Base-by-base conservation (phyloP, 2,329 filamentous ascomycete species). In the Bipolaris oryzae region DNA sequence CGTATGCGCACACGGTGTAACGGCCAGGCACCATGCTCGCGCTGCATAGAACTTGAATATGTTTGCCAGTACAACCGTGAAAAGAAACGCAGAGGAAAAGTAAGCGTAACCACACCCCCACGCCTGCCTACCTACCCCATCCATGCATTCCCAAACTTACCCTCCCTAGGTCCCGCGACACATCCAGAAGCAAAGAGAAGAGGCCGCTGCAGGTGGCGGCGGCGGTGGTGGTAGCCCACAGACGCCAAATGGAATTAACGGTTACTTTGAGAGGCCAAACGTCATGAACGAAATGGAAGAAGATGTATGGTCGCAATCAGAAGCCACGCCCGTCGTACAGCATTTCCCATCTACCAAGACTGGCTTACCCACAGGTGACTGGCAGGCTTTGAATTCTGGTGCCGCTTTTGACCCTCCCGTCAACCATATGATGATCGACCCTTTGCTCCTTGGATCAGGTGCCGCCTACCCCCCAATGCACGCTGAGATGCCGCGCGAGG, bases 1-100 rank as follows among this genome's bases (percentile, higher is more conserved):
- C 93, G 96, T 76, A 83, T 97, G 66, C 85, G 93, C 67, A 97
- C 92, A 33, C 96, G 96, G 79, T 97, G 93, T 73, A 92, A 97
- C 76, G 93, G 93, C 47, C 90, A 95, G 75, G 85, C 90, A 62
- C 93, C 93, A 50, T 97, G 93, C 74, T 91, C 92, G 47, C 92
- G 96, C 76, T 97, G 93, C 76, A 88, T 93, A 71, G 45, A 62
- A 43, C 94, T 96, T 67, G 90, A 90, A 28, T 82, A 96, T 65
- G 87, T 88, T 41, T 97, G 93, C 79, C 92, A 96, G 78, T 97
- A 96, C 78, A 88, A 92, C 60, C 87, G 93, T 57, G 91, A 96
- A 77, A 87, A 92, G 67, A 97, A 97, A 81, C 96, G 96, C 81
- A 86, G 93, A 71, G 93, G 93, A 65, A 96, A 96, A 76, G 92